Conservation (phyloP, 805 yeast genomes). For the Tetrapisispora phaffii region DNA sequence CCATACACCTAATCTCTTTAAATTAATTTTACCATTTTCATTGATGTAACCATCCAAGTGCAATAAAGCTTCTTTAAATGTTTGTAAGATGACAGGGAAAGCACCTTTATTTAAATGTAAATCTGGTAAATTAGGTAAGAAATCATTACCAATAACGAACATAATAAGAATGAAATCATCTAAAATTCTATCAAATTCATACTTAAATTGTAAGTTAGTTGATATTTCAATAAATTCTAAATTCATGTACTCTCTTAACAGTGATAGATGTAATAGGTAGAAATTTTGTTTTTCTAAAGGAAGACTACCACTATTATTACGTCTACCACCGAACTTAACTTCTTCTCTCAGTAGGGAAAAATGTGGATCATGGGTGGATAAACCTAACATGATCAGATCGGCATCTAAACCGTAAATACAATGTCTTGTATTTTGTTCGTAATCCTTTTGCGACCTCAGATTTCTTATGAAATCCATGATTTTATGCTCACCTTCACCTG, state of each 20-base stretch:
- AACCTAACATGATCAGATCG: constrained; percentile 86
- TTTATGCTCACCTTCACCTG: constrained; percentile 98
- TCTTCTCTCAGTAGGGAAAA: constrained; percentile 91
- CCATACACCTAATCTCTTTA: constrained; percentile 65
- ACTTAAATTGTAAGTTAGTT: constrained; percentile 51
- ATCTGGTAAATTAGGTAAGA: constrained; percentile 93
- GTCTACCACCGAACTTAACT: constrained; percentile 66
- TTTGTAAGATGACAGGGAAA: constrained; percentile 79
- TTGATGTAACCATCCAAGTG: constrained; percentile 76
- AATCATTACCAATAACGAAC: constrained; percentile 96
- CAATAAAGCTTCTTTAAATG: constrained; percentile 73
- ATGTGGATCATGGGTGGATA: constrained; percentile 91
- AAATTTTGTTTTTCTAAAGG: constrained; percentile 71
- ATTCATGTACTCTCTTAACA: constrained; percentile 83
- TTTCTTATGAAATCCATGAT: constrained; percentile 86
- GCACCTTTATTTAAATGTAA: constrained; percentile 92
- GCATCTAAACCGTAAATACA: constrained; percentile 96
- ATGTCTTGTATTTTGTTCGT: constrained; percentile 76
- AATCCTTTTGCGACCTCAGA: constrained; percentile 61
- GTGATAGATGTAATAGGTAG: constrained; percentile 69
- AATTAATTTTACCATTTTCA: constrained; percentile 71
- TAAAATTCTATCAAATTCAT: constrained; percentile 76
- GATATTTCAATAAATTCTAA: constrained; percentile 71
- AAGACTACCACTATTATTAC: constrained; percentile 29
- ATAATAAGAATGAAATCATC: constrained; percentile 89